Evolutionary conservation across 2,329 filamentous ascomycete species (phyloP).

Genomic region (Hirsutella minnesotensis): DNA sequence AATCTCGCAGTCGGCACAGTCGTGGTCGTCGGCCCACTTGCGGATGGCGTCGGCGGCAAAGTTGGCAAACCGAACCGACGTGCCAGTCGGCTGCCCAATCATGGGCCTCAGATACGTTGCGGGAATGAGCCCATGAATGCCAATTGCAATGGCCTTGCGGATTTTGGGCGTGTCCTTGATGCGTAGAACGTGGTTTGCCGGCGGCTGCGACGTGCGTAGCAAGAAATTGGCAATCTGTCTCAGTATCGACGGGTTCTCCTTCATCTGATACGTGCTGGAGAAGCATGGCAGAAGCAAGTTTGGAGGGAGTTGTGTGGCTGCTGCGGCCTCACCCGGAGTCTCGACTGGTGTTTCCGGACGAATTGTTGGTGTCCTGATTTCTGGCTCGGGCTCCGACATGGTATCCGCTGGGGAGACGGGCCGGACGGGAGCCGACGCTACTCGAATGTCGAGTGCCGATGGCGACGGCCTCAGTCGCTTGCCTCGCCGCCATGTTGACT

Average conservation of each 20-base stretch:
- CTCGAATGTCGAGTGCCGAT: slow-evolving; percentile 30
- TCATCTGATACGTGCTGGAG: slow-evolving; percentile 52
- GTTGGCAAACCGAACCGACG: slow-evolving; percentile 84
- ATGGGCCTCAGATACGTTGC: slow-evolving; percentile 78
- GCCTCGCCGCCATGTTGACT: slow-evolving; percentile 26
- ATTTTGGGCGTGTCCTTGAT: slow-evolving; percentile 58
- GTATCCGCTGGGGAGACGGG: slow-evolving; percentile 1
- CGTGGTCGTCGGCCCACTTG: slow-evolving; percentile 65
- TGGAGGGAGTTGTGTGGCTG: slow-evolving; percentile 28
- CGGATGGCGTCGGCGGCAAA: slow-evolving; percentile 75
- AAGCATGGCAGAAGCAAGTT: slow-evolving; percentile 65
- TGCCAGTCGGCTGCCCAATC: slow-evolving; percentile 89
- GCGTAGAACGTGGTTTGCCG: slow-evolving; percentile 60
- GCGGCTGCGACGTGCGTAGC: slow-evolving; percentile 40
- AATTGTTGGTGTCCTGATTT: slow-evolving; percentile 10
- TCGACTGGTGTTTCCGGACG: slow-evolving; percentile 12
- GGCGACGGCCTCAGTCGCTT: slow-evolving; percentile 36
- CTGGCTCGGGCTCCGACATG: slow-evolving; percentile 1
- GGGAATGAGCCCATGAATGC: slow-evolving; percentile 89
- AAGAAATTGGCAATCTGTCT: slow-evolving; percentile 51
- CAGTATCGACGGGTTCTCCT: slow-evolving; percentile 58
- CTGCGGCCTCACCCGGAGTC: slow-evolving; percentile 21
- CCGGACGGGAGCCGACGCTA: slow-evolving; percentile 12
- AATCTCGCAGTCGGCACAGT: slow-evolving; percentile 66
- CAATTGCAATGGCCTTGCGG: slow-evolving; percentile 81